Conservation (phyloP, 495 filamentous ascomycete genomes). For the Trichoderma asperelloides region DNA sequence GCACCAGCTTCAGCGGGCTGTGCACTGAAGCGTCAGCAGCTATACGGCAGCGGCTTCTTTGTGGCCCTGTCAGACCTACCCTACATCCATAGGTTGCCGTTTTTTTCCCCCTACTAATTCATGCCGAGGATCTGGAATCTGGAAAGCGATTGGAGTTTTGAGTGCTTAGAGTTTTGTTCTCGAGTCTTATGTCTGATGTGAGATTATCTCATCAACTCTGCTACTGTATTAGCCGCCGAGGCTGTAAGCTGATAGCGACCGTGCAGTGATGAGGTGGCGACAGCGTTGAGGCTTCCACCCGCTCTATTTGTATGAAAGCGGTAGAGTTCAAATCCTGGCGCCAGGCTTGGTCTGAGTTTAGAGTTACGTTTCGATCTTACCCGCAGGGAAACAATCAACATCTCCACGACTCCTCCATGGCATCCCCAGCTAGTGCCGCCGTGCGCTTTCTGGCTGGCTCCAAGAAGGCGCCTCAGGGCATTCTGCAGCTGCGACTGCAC, state of each 20-base stretch:
- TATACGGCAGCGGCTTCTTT: not conserved
- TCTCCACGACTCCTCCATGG: not conserved
- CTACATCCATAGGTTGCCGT: not conserved
- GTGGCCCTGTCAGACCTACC: not conserved
- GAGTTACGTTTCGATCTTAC: not conserved
- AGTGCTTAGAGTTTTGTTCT: not conserved
- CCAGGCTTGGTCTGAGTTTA: not conserved
- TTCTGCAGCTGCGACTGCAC: constrained; percentile 45
- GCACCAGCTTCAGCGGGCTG: not conserved
- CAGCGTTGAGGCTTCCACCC: not conserved
- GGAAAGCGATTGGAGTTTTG: not conserved
- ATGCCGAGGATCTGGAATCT: not conserved
- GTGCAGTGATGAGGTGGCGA: not conserved
- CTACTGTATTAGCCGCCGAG: not conserved
- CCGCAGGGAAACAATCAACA: not conserved
- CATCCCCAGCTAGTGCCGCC: constrained; percentile 10
- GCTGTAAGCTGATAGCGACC: not conserved
- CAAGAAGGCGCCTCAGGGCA: constrained; percentile 30
- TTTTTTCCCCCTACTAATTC: not conserved
- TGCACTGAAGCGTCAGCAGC: not conserved
- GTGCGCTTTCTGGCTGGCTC: constrained; percentile 22
- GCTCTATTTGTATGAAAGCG: not conserved
- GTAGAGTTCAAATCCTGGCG: not conserved
- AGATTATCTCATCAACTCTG: not conserved
- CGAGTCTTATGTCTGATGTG: not conserved